Evolutionary conservation across 2,329 filamentous ascomycete species (phyloP).

Genomic region (Fusarium piperis): DNA sequence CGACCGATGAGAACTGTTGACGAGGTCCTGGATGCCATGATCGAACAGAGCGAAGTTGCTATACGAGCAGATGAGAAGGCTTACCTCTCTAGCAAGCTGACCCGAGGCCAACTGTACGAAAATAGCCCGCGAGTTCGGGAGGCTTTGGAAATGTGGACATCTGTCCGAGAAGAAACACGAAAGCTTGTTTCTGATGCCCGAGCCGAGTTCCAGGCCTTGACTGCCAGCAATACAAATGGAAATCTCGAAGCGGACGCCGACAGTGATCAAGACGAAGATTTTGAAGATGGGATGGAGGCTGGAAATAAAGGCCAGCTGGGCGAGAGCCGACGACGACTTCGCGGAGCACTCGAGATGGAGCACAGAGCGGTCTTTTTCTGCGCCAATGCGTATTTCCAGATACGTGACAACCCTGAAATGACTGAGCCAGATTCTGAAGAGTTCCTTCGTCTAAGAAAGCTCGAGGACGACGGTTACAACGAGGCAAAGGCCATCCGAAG

Average conservation of each 20-base stretch:
- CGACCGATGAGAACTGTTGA: constrained; percentile 81
- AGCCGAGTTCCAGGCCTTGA: constrained; percentile 64
- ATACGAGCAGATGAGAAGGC: constrained; percentile 76
- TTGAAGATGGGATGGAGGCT: constrained; percentile 48
- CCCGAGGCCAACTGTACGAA: constrained; percentile 80
- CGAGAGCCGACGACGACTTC: constrained; percentile 70
- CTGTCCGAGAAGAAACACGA: constrained; percentile 60
- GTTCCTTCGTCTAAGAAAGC: constrained; percentile 71
- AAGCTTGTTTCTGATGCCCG: constrained; percentile 71
- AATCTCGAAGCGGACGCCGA: constrained; percentile 3
- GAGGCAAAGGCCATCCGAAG: constrained; percentile 79
- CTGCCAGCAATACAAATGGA: constrained; percentile 37
- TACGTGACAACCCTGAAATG: constrained; percentile 74
- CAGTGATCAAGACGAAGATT: constrained; percentile 35
- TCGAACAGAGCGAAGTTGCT: constrained; percentile 79
- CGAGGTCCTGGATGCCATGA: constrained; percentile 91
- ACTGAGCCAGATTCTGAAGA: constrained; percentile 74
- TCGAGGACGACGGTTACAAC: constrained; percentile 80
- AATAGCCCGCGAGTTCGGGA: constrained; percentile 74
- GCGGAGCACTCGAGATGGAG: constrained; percentile 78
- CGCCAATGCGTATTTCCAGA: constrained; percentile 84
- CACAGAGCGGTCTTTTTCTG: constrained; percentile 88
- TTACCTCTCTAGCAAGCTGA: constrained; percentile 70
- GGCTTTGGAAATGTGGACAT: constrained; percentile 76
- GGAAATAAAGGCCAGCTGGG: constrained; percentile 57